These are phyloP conservation scores for Periconia sp. DNA, from an alignment of 2,329 filamentous ascomycete species.

Conservation along the genomic window DNA sequence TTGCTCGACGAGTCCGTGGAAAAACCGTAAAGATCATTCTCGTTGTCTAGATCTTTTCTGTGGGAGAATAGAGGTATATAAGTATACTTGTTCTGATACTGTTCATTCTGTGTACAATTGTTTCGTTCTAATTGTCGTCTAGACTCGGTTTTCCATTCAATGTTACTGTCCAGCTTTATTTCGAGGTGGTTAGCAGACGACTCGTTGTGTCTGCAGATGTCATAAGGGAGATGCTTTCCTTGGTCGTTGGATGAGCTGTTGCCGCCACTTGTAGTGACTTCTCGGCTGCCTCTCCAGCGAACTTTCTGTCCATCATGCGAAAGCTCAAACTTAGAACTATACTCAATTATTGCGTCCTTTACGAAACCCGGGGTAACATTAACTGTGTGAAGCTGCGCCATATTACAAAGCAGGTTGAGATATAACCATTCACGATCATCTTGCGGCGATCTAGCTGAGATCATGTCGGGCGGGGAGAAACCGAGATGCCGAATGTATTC, in stretches of 20 bases:
- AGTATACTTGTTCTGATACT: too few species aligned
- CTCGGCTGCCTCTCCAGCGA: constrained; percentile 71
- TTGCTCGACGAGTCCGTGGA: too few species aligned
- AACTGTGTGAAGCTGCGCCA: constrained; percentile 83
- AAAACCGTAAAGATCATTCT: constrained; percentile 18
- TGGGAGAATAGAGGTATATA: too few species aligned
- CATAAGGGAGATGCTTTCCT: constrained; percentile 54
- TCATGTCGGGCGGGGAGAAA: constrained; percentile 61
- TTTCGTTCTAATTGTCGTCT: constrained; percentile 18
- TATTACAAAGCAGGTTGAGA: constrained; percentile 74
- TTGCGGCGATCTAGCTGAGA: constrained; percentile 55
- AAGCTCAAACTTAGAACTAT: constrained; percentile 75
- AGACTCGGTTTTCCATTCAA: constrained; percentile 17
- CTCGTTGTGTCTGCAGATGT: constrained; percentile 32
- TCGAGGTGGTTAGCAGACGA: constrained; percentile 33
- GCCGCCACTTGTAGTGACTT: constrained; percentile 66
- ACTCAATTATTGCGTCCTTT: constrained; percentile 67
- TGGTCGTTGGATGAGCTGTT: constrained; percentile 54
- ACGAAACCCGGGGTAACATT: constrained; percentile 80
- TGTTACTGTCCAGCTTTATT: constrained; percentile 21
- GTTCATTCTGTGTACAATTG: constrained; percentile 14
- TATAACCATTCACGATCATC: constrained; percentile 80
- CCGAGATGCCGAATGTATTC: constrained; percentile 77
- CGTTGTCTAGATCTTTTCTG: constrained; percentile 45
- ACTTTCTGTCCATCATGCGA: constrained; percentile 77